Evolutionary conservation across 2,329 filamentous ascomycete species (phyloP).

Genomic region (Keithomyces neogunnii): DNA sequence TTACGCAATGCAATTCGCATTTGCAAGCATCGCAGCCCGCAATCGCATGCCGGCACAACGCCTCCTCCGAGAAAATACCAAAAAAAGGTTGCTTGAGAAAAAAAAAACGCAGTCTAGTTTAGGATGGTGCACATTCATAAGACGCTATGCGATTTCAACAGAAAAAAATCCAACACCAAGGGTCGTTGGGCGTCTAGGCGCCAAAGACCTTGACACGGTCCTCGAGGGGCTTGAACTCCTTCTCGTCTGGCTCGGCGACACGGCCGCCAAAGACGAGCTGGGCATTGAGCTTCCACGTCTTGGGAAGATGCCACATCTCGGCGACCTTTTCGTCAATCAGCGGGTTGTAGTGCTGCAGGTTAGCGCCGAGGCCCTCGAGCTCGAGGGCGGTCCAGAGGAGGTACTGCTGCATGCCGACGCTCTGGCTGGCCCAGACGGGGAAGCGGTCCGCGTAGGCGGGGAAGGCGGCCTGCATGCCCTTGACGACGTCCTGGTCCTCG

Average conservation of each 20-base stretch:
- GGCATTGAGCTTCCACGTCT: conserved; percentile 67
- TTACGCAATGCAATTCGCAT: too few relatives aligned
- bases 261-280: conserved; percentile 78
- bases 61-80: conserved; percentile 6
- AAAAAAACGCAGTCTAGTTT: not conserved
- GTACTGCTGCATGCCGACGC: conserved; percentile 71
- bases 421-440: conserved; percentile 67
- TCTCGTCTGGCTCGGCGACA: conserved; percentile 48
- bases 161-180: not conserved
- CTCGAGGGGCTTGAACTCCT: conserved; percentile 56
- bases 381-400: conserved; percentile 75
- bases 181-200: conserved; percentile 21
- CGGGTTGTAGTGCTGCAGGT: conserved; percentile 91
- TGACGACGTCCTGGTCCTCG: conserved; percentile 63
- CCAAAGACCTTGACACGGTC: conserved; percentile 59
- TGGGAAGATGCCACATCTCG: conserved; percentile 60
- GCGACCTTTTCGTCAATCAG: conserved; percentile 67
- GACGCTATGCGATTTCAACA: not conserved
- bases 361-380: conserved; percentile 75
- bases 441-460: conserved; percentile 72
- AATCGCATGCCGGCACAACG: too few relatives aligned
- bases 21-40: too few relatives aligned
- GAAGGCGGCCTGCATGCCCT: conserved; percentile 59
- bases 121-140: not conserved
- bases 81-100: not conserved